Evolutionary conservation across 257 asterid species (phyloP).

Genomic region (Scutellaria galericulata): DNA sequence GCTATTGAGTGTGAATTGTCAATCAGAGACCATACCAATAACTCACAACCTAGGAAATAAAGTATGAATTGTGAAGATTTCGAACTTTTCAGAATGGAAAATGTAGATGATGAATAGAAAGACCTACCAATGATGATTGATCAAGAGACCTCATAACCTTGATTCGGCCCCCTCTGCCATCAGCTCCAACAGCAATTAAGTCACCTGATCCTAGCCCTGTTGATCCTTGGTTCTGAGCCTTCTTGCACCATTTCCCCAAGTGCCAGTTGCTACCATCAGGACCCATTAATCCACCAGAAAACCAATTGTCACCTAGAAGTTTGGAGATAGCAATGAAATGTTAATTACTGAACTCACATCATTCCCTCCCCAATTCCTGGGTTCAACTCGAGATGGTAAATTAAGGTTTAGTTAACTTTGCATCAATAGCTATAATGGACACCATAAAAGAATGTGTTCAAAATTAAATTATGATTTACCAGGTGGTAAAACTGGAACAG

Average conservation of each 20-base stretch:
- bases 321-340: slow-evolving; percentile 3
- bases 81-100: neutral
- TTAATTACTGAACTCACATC: neutral
- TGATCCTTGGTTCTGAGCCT: slow-evolving; percentile 52
- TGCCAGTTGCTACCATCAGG: slow-evolving; percentile 87
- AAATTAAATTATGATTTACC: slow-evolving; percentile 42
- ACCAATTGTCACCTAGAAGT: slow-evolving; percentile 58
- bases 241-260: slow-evolving; percentile 97
- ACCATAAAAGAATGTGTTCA: neutral
- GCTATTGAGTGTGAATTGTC: neutral
- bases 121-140: slow-evolving; percentile 65
- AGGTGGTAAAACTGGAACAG: slow-evolving; percentile 45
- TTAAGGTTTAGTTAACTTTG: slow-evolving; percentile 11
- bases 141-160: slow-evolving; percentile 73
- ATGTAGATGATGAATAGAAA: slow-evolving; percentile 5
- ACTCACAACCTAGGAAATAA: neutral
- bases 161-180: slow-evolving; percentile 92
- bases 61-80: neutral
- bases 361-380: neutral
- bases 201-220: slow-evolving; percentile 55
- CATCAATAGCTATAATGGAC: neutral
- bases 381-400: neutral
- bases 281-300: slow-evolving; percentile 77
- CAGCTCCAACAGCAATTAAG: slow-evolving; percentile 89
- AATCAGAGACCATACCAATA: neutral